phyloP scores from a whole-genome alignment of 768 basidiomycete species.

The Arthromyces matolae region DNA sequence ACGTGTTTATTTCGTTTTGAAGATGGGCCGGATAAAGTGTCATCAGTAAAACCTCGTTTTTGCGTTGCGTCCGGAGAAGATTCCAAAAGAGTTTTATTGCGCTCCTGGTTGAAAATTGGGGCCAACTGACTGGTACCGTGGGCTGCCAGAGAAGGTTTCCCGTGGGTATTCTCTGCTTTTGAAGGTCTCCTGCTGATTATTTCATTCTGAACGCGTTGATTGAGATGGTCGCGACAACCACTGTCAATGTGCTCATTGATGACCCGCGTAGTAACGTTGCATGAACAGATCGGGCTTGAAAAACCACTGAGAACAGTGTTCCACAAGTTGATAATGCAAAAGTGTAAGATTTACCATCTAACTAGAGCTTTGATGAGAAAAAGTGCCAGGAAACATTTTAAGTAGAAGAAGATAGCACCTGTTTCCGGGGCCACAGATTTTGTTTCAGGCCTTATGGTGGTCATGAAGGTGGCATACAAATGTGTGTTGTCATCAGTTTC shows the following conservation, averaged over 20 bases:
- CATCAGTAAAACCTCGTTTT: constrained; percentile 18
- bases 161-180: constrained; percentile 12
- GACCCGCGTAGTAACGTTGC: constrained; percentile 31
- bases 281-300: constrained; percentile 47
- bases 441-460: not conserved
- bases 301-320: not conserved
- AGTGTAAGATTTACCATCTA: too few species aligned
- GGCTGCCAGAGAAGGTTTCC: constrained; percentile 14
- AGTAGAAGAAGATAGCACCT: constrained; percentile 6
- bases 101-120: constrained; percentile 36
- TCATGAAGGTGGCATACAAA: not conserved
- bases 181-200: constrained; percentile 9
- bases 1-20: constrained; percentile 20
- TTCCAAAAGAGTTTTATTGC: constrained; percentile 15
- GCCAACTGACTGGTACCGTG: constrained; percentile 30
- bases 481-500: too few species aligned
- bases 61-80: not conserved
- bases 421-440: constrained; percentile 1
- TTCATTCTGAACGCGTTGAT: constrained; percentile 12
- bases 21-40: constrained; percentile 8
- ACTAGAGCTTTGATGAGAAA: constrained; percentile 12
- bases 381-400: not conserved
- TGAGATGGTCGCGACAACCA: constrained; percentile 29
- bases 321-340: too few species aligned
- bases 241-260: constrained; percentile 56